Conservation (phyloP, 2,329 filamentous ascomycete species). For the Sporothrix globosa region DNA sequence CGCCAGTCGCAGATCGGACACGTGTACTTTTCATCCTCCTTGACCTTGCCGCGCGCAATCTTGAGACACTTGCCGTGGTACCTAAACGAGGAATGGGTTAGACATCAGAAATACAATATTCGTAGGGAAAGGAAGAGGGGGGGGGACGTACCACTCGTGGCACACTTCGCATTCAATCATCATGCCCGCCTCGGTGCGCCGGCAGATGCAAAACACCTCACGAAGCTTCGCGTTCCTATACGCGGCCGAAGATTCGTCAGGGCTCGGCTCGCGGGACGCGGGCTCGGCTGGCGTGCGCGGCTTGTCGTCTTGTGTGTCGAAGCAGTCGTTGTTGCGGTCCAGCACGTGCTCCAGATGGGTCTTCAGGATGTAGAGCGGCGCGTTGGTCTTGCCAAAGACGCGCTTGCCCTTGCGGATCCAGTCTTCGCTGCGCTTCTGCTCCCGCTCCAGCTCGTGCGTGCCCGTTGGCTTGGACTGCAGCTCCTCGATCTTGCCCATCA, state of each 20-base stretch:
- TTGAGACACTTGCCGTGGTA: conserved; percentile 98
- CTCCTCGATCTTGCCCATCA: conserved; percentile 83
- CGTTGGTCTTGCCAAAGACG: conserved; percentile 96
- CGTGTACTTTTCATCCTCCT: conserved; percentile 97
- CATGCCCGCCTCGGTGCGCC: conserved; percentile 90
- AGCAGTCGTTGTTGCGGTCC: conserved; percentile 86
- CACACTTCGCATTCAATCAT: conserved; percentile 99
- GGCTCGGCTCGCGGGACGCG: conserved; percentile 76
- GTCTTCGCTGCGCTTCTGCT: conserved; percentile 93
- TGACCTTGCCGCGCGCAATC: conserved; percentile 95
- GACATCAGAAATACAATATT: conserved; percentile 27
- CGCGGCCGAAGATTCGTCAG: conserved; percentile 55
- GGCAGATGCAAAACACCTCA: conserved; percentile 97
- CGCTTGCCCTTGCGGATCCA: conserved; percentile 99
- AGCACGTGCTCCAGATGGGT: conserved; percentile 93
- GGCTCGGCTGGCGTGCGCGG: conserved; percentile 90
- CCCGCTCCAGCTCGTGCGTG: conserved; percentile 88
- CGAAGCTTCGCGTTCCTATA: conserved; percentile 65
- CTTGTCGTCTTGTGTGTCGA: conserved; percentile 81
- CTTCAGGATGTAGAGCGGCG: conserved; percentile 91
- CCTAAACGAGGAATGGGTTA: conserved; percentile 40
- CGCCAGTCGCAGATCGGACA: conserved; percentile 98
- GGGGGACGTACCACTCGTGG: conserved; percentile 73
- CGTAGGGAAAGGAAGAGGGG: no score
- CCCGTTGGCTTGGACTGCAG: conserved; percentile 91